Conservation (phyloP, 1,284 basidiomycete genomes). For the Ceratobasidium sp. region DNA sequence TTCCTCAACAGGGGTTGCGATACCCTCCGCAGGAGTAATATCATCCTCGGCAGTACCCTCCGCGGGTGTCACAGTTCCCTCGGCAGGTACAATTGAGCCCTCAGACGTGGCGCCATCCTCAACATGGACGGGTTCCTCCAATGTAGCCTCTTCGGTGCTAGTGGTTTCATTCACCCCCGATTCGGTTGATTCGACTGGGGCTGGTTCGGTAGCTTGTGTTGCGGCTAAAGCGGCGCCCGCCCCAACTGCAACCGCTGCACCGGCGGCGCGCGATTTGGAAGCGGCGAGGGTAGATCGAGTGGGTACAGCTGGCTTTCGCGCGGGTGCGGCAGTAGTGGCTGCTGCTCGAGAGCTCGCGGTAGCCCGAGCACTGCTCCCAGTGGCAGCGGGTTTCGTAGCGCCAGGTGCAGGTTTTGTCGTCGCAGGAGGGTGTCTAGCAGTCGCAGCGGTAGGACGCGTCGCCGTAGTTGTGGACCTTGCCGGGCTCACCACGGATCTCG, state of each 20-base stretch:
- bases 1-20: neutral
- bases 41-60: too few species aligned
- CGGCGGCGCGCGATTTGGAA: constrained; percentile 23
- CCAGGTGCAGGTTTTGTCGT: constrained; percentile 5
- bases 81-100: too few species aligned
- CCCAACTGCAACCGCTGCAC: neutral
- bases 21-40: neutral
- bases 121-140: neutral
- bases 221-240: neutral
- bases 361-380: neutral
- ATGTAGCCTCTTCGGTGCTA: constrained; percentile 32
- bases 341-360: neutral
- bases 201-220: constrained; percentile 1
- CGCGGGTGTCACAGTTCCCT: too few species aligned
- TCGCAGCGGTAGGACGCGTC: neutral
- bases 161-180: neutral
- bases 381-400: constrained; percentile 1
- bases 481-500: neutral
- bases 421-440: neutral
- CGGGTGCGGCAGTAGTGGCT: neutral
- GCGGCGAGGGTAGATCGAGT: constrained; percentile 6
- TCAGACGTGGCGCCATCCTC: neutral
- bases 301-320: constrained; percentile 36
- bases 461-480: neutral
- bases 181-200: neutral